These are phyloP conservation scores for Podaxis sp. DNA, from an alignment of 768 basidiomycete genomes.

Conservation along the genomic window DNA sequence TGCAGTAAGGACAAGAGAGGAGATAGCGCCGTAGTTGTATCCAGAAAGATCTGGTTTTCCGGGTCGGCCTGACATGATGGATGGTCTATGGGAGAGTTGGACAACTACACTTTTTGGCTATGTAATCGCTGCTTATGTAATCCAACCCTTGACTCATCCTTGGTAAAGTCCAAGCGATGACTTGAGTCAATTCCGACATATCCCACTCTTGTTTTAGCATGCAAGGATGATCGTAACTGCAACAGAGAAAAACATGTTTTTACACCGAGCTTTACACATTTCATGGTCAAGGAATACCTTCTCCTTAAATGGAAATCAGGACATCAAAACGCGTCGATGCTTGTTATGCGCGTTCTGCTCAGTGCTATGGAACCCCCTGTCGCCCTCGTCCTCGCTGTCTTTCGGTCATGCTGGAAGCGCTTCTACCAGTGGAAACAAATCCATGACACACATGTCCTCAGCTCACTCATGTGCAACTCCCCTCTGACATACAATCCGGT, in stretches of 20 bases:
- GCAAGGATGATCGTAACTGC: no score
- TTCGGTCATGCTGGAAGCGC: neutral
- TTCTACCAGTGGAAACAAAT: neutral
- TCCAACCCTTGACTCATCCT: no score
- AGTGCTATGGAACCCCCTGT: neutral
- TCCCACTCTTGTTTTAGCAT: neutral
- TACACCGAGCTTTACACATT: no score
- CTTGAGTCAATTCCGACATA: neutral
- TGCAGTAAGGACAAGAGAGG: conserved; percentile 92
- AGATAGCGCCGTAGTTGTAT: conserved; percentile 96
- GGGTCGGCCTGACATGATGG: conserved; percentile 31
- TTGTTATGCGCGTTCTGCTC: neutral
- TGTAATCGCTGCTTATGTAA: neutral
- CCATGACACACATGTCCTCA: neutral
- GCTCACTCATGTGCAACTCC: neutral
- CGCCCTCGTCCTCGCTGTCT: neutral
- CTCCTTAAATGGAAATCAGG: no score
- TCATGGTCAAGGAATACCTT: no score
- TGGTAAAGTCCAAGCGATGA: neutral
- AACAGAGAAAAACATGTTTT: no score
- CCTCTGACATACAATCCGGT: neutral
- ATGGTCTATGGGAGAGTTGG: conserved; percentile 1
- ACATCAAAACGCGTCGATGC: neutral
- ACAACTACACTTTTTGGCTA: neutral
- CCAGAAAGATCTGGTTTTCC: conserved; percentile 79